These are phyloP conservation scores for Barnettozyma wickerhamii DNA, from an alignment of 805 yeast genomes.

Conservation along the genomic window DNA sequence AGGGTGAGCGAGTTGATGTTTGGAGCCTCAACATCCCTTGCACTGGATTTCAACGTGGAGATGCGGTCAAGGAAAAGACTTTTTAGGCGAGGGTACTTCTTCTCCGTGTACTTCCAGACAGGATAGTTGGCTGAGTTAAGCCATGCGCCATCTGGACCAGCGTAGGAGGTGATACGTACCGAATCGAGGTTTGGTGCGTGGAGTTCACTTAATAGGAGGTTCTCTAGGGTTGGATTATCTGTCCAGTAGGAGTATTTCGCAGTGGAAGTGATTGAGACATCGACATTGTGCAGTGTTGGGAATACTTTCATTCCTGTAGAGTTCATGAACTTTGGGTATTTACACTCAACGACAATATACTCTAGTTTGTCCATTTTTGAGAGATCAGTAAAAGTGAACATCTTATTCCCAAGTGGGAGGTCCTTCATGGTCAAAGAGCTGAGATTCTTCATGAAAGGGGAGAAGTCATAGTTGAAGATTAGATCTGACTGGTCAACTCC, in stretches of 20 bases:
- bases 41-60: neutral
- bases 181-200: slow-evolving; percentile 1
- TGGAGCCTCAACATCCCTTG: neutral
- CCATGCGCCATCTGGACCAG: neutral
- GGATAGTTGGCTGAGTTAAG: neutral
- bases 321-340: neutral
- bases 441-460: neutral
- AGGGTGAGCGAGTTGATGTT: neutral
- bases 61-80: neutral
- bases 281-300: neutral
- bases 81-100: neutral
- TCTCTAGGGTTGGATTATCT: neutral
- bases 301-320: neutral
- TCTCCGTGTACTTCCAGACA: neutral
- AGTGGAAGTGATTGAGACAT: neutral
- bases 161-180: neutral
- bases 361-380: neutral
- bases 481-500: neutral
- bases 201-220: neutral
- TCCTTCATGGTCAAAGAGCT: neutral
- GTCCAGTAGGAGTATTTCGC: neutral
- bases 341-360: neutral
- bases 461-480: slow-evolving; percentile 2
- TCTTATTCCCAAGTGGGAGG: slow-evolving; percentile 1
- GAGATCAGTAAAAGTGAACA: slow-evolving; percentile 1